Base-by-base conservation (phyloP, 2,329 filamentous ascomycete species). In the Paecilomyces sp. region DNA sequence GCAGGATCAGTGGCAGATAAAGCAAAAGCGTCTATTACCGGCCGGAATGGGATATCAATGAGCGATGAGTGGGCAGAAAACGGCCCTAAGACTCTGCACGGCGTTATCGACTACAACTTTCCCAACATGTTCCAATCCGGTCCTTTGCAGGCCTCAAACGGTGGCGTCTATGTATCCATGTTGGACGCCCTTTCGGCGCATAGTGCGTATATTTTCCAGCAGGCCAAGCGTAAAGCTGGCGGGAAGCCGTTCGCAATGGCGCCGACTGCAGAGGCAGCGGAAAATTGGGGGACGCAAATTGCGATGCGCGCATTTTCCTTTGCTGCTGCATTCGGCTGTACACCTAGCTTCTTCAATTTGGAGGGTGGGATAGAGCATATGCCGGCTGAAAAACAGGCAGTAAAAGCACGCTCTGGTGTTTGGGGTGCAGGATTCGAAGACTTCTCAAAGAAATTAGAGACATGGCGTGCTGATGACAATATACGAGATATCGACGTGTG, bases 81-180 rank as follows among this genome's bases (percentile, higher is more conserved):
- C 0, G 82, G 80, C 0, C 66, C 80, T 0, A 65, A 72, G 0
- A 85, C 83, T 0, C 72, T 86, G 0, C 83, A 86, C 67, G 84
- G 83, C 9, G 68, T 80, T 5, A 68, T 75, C 4, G 77, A 73
- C 0, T 70, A 72, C 62, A 77, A 74, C 0, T 86, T 86, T 60
- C 83, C 84, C 1, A 86, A 86, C 63, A 64, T 85, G 54, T 81
- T 84, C 75, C 78, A 80, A 64, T 66, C 76, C 0, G 77, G 78
- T 12, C 65, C 75, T 0, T 58, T 68, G n/a, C 82, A 84, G 68
- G 65, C 71, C 0, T 76, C 70, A 36, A 68, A 73, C 1, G 70
- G 72, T 1, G 66, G 69, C 1, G 82, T 81, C 63, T 74, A 74
- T 25, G 68, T 70, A 50, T 76, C 72, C 41, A 62, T 68, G 0